A percentile compares a stretch with the other conserved stretches of the same genome.
Conservation (phyloP, 2,329 filamentous ascomycete genomes). For the Fusarium nygamai region DNA sequence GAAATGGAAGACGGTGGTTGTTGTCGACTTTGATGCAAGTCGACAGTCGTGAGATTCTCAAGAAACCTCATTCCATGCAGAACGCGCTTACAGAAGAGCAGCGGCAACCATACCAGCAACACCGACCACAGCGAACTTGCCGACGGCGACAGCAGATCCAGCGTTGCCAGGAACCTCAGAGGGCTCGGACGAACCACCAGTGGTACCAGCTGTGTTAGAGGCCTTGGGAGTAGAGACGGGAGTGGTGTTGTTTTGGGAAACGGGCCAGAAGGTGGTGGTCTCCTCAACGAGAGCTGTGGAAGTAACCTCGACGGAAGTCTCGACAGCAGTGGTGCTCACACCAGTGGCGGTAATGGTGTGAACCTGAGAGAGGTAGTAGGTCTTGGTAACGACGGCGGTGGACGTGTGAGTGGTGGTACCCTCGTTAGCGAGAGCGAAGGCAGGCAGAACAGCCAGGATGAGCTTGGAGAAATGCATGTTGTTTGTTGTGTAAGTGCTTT, state of each 20-base stretch:
- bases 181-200: constrained; percentile 43
- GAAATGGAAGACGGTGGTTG: constrained; percentile 31
- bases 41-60: constrained; percentile 17
- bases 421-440: constrained; percentile 59
- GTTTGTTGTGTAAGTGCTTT: constrained; percentile 40
- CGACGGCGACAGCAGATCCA: constrained; percentile 55
- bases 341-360: constrained; percentile 51
- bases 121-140: constrained; percentile 59
- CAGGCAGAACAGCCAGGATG: constrained; percentile 61
- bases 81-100: constrained; percentile 58
- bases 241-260: constrained; percentile 45
- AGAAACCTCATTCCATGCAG: constrained; percentile 3
- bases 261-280: constrained; percentile 29
- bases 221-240: constrained; percentile 36
- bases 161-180: constrained; percentile 54
- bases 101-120: constrained; percentile 61
- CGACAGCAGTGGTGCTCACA: constrained; percentile 46
- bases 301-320: constrained; percentile 25
- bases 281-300: constrained; percentile 22
- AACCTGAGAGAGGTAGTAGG: constrained; percentile 60
- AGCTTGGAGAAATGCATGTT: constrained; percentile 55
- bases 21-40: constrained; percentile 21
- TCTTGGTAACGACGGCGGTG: constrained; percentile 62
- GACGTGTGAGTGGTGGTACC: constrained; percentile 58
- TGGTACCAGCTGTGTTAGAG: constrained; percentile 30